These are phyloP conservation scores for Talaromyces sp. DNA, from an alignment of 2,329 filamentous ascomycete species.

Conservation along the genomic window DNA sequence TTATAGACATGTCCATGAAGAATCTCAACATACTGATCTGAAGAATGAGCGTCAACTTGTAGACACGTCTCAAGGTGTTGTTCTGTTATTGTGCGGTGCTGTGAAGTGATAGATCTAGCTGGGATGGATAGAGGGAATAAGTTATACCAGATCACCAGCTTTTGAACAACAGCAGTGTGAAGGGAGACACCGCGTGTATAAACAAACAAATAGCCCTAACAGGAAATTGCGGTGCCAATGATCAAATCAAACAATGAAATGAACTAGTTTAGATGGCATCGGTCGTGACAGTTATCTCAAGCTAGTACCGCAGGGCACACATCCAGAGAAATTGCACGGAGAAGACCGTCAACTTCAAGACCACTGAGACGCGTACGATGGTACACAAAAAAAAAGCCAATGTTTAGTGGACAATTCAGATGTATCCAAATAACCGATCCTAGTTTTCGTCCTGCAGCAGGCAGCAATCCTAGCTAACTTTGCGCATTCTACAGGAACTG, in stretches of 20 bases:
- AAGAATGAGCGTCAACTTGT: background rate
- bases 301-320: background rate
- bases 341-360: background rate
- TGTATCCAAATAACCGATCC: background rate
- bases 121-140: background rate
- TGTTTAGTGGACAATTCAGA: background rate
- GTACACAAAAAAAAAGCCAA: background rate
- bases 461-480: background rate
- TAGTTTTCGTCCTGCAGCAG: background rate
- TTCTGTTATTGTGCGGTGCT: background rate
- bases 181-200: background rate
- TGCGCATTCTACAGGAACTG: background rate
- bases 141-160: background rate
- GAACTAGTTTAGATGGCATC: background rate
- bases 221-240: background rate
- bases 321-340: background rate
- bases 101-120: background rate
- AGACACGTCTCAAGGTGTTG: background rate
- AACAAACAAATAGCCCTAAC: constrained; percentile 5
- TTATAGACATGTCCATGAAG: background rate
- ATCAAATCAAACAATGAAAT: background rate
- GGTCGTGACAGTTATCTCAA: background rate
- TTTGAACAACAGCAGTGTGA: background rate
- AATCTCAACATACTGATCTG: background rate
- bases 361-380: background rate